Evolutionary conservation across 495 filamentous ascomycete genomes (phyloP).

Genomic region (Daldinia decipiens): DNA sequence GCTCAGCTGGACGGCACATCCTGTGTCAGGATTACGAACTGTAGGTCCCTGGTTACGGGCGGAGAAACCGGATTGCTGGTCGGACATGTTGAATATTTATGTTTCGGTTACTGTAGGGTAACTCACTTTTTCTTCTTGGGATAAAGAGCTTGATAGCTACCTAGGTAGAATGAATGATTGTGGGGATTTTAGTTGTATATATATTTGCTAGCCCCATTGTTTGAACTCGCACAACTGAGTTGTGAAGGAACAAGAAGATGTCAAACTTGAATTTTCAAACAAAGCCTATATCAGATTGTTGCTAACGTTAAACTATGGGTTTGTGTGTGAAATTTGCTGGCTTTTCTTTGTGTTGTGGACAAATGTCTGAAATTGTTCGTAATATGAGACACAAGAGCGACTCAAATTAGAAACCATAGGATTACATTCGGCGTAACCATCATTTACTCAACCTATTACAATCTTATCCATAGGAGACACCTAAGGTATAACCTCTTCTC

Average conservation of each 20-base stretch:
- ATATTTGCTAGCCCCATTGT: background rate
- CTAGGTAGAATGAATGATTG: background rate
- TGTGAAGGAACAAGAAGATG: background rate
- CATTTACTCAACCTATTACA: background rate
- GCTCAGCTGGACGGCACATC: conserved; percentile 24
- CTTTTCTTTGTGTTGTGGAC: background rate
- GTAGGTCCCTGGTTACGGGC: background rate
- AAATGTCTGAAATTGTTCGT: background rate
- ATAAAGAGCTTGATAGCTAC: background rate
- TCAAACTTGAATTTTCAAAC: background rate
- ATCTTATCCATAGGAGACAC: too few relatives aligned
- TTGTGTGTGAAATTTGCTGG: background rate
- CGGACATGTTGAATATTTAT: conserved; percentile 9
- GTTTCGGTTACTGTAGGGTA: background rate
- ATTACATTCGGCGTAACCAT: background rate
- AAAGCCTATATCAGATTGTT: too few relatives aligned
- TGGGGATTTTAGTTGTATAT: background rate
- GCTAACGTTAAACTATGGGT: too few relatives aligned
- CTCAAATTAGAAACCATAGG: background rate
- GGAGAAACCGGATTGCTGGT: background rate
- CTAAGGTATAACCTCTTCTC: too few relatives aligned
- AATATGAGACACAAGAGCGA: background rate
- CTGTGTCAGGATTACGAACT: conserved; percentile 26
- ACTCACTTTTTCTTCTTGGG: background rate
- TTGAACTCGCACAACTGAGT: background rate